Base-by-base conservation (phyloP, 1,139 yeast species). In the Suhomyces bokatorum region DNA sequence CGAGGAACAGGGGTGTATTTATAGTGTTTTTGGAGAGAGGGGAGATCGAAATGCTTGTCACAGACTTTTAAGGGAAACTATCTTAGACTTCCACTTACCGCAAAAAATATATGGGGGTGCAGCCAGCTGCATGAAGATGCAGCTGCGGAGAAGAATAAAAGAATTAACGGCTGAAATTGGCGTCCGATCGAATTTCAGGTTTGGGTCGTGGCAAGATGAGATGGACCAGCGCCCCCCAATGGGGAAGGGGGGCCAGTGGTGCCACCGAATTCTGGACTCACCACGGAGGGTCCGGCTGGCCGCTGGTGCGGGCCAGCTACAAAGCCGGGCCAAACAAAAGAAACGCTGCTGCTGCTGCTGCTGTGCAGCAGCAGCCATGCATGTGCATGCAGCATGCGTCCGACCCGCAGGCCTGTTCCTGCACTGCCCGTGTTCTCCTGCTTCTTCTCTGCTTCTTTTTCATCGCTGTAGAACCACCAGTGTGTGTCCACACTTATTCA, bases 91-190 rank as follows among this genome's bases (percentile, higher is more conserved):
- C 22, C 29, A 27, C 29, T 24, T 13, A 12, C 24, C 29, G 29
- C 26, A 34, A 34, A 34, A 34, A 34, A 34, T 34, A 34, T 22
- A 20, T 24, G 9, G 12, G 11, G 16, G 36, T 24, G 17, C 30
- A 13, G 29, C 33, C 24, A 7, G 17, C 11, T 29, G 28, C 28
- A 36, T 28, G 17, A 12, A 16, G 7, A n/a, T 39, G 42, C 37
- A 39, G 37, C 37, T 32, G 42, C 37, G 42, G 37, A 39, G 42
- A 39, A 39, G 16, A 36, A 36, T 6, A 16, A 8, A 5, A 14
- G 24, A 29, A 26, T 26, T 26, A 26, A 36, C 32, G 39, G 39
- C 33, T 36, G 28, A 29, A 36, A 36, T 27, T 26, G 20, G 16
- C 16, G 28, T 5, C 32, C 28, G 36, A 24, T 13, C 28, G 29